Base-by-base conservation (phyloP, 176 grass and related monocot species). In the Carex myosuroides region DNA sequence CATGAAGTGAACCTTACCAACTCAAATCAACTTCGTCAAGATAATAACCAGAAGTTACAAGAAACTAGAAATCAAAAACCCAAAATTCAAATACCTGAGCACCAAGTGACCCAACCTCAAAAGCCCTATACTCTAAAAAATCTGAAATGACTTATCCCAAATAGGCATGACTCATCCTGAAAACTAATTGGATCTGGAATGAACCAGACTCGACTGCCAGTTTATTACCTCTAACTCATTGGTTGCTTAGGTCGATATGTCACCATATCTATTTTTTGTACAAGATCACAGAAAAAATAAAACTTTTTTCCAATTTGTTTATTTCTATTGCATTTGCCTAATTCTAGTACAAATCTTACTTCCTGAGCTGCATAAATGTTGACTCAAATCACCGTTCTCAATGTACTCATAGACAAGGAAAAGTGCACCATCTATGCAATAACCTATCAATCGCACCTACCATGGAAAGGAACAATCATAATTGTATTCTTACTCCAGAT, bases 351-450 rank as follows among this genome's bases (percentile, higher is more conserved):
- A 44, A 10, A 82, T 33, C 18, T 86, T 16, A 39, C 67, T 95
- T 94, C 95, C 92, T 85, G 89, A 87, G 83, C 91, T 85, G 84
- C 80, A 89, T 30, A 98, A 89, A 88, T 89, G 95, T 77, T 98
- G 91, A 77, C 92, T 89, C 86, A 98, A 81, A 70, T 95, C 91
- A 16, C 95, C 92, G 87, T 98, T 98, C 64, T 98, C 92, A 7
- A 98, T 95, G 62, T 42, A 98, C 81, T 98, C 95, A 18, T 98
- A 95, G 11, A 98, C 89, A 86, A 98, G 92, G 81, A 98, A 98
- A 81, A 98, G 90, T 20, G 92, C 92, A 60, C 83, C 84, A 83
- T 98, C 88, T 7, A 48, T 98, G 79, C 95, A 95, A 86, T 92
- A 98, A 62, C 95, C 95, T 90, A 98, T 93, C 67, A 98, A 90